These are phyloP conservation scores for Megacollybia platyphylla DNA, from an alignment of 1,284 basidiomycete genomes.

Conservation along the genomic window DNA sequence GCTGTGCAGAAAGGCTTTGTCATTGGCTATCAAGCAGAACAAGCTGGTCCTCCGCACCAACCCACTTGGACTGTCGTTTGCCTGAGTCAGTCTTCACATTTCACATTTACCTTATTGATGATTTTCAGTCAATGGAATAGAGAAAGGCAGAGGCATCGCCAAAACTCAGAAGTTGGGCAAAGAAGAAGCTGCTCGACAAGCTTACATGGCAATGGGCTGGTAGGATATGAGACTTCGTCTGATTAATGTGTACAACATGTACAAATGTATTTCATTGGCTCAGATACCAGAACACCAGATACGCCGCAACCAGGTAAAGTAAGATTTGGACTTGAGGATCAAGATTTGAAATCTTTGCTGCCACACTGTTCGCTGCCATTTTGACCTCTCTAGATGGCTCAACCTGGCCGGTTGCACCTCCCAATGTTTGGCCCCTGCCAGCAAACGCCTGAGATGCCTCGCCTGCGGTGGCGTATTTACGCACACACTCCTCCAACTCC, in stretches of 20 bases:
- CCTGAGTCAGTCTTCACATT: constrained; percentile 18
- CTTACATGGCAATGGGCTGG: constrained; percentile 35
- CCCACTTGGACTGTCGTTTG: constrained; percentile 40
- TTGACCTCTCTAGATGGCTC: constrained; percentile 19
- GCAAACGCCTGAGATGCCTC: constrained; percentile 31
- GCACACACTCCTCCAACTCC: constrained; percentile 42
- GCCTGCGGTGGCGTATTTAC: constrained; percentile 30
- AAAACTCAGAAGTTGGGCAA: constrained; percentile 42
- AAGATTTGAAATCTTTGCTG: constrained; percentile 29
- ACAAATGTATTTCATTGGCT: constrained; percentile 9
- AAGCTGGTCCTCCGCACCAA: constrained; percentile 34
- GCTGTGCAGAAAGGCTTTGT: constrained; percentile 26
- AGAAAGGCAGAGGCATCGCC: constrained; percentile 28
- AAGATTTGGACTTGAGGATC: constrained; percentile 57
- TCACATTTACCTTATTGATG: constrained; percentile 1
- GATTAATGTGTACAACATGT: background rate
- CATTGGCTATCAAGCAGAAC: constrained; percentile 28
- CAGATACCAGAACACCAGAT: constrained; percentile 53
- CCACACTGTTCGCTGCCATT: constrained; percentile 18
- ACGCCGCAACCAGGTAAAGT: constrained; percentile 44
- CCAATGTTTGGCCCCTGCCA: constrained; percentile 63
- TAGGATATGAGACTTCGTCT: constrained; percentile 8
- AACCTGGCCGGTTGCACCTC: constrained; percentile 25
- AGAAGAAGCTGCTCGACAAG: constrained; percentile 40
- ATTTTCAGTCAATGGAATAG: constrained; percentile 27